Base-by-base conservation (phyloP, 495 filamentous ascomycete species). In the Penicillium macrosclerotiorum region DNA sequence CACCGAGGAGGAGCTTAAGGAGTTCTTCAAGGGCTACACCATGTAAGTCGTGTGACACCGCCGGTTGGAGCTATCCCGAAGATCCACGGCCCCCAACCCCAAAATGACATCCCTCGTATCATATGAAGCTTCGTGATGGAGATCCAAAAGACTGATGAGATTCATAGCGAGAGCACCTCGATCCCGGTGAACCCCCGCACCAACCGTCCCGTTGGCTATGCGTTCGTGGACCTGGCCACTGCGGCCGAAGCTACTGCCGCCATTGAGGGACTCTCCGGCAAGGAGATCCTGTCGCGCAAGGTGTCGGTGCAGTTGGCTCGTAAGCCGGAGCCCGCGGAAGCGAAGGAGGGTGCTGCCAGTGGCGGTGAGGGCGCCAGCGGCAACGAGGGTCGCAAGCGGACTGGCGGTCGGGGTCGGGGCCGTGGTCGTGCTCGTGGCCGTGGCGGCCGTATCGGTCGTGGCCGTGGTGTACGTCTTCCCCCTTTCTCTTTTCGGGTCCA, bases 141-240 rank as follows among this genome's bases (percentile, higher is more conserved):
- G 47, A 19, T 22, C 19, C 7, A 19, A 24, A 38, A 36, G 9
- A 41, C 46, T 54, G 42, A 62, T 52, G 55, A 19, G 52, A 19
- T 17, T 20, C 13, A n/a, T 58, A 98, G 93, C 74, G 93, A 99
- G 76, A 94, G 88, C 64, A 89, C 88, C 64, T 97, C 93, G 43
- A 99, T 99, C 67, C 93, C 93, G 45, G 95, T 92, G 77, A 96
- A 99, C 76, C 93, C 93, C 69, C 93, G 93, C 71, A 99, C 90
- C 68, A 88, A 85, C 69, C 93, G 94, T 64, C 92, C 93, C 30
- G 93, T 99, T 68, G 93, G 93, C 51, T 99, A 99, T 67, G 93
- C 93, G 60, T 99, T 99, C 67, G 93, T 99, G 59, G 93, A 97
- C 61, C 84, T 99, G 37, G 91, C 87, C 34, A 96, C 92, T 41